A percentile compares a stretch with the other conserved stretches of the same genome.
phyloP scores from a whole-genome alignment of 768 basidiomycete genomes.

The Rhodocollybia butyracea region DNA sequence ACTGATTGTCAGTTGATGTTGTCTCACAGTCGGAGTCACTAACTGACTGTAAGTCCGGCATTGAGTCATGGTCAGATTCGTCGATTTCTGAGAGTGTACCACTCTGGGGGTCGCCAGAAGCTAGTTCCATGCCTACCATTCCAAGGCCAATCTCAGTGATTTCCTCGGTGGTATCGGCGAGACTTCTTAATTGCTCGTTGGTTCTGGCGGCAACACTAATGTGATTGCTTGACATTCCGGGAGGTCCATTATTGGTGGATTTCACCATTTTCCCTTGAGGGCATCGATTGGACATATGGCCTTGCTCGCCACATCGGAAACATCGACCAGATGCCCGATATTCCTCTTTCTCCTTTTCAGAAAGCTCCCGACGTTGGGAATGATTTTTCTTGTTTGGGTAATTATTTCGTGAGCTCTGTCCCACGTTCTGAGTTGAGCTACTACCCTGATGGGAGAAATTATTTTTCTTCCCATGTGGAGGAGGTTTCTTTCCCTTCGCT shows the following conservation, averaged over 20 bases:
- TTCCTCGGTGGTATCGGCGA: slow-evolving; percentile 5
- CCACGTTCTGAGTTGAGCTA: too few species aligned
- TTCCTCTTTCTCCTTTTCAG: slow-evolving; percentile 10
- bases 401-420: too few species aligned
- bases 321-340: slow-evolving; percentile 5
- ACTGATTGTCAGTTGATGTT: too few species aligned
- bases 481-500: too few species aligned
- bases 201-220: slow-evolving; percentile 2
- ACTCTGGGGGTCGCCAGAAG: too few species aligned
- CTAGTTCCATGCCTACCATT: background rate
- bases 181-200: background rate
- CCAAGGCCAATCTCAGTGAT: background rate
- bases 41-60: background rate
- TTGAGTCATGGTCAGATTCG: background rate
- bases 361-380: background rate
- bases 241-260: background rate
- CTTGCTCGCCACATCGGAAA: slow-evolving; percentile 7
- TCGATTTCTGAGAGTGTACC: background rate
- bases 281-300: slow-evolving; percentile 9
- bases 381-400: background rate
- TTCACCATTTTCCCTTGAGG: slow-evolving; percentile 2
- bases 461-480: too few species aligned
- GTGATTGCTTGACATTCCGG: slow-evolving; percentile 5
- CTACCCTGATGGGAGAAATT: too few species aligned
- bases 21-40: too few species aligned